Conservation (phyloP, 1,284 basidiomycete genomes). For the Leccinum pachyderme region DNA sequence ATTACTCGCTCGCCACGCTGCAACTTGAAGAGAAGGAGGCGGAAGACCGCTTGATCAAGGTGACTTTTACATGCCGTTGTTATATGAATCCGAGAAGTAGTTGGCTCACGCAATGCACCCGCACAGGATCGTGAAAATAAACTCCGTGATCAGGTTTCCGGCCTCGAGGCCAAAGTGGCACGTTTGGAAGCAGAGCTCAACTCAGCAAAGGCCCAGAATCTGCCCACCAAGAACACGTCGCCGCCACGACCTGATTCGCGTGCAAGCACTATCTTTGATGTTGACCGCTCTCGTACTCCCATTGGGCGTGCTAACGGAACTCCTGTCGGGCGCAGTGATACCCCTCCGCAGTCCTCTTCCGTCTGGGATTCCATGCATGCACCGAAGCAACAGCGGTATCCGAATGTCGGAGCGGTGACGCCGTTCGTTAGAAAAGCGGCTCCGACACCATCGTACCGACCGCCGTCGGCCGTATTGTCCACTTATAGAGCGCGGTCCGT, state of each 20-base stretch:
- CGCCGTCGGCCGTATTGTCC: slow-evolving; percentile 46
- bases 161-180: slow-evolving; percentile 61
- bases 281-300: slow-evolving; percentile 43
- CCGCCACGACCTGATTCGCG: slow-evolving; percentile 67
- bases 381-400: slow-evolving; percentile 20
- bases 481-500: slow-evolving; percentile 30
- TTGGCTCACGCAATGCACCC: slow-evolving; percentile 7
- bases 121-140: slow-evolving; percentile 70
- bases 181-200: slow-evolving; percentile 60
- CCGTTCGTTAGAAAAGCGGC: slow-evolving; percentile 39
- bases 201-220: slow-evolving; percentile 42
- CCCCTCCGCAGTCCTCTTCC: slow-evolving; percentile 49
- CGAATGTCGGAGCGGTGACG: slow-evolving; percentile 23
- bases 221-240: slow-evolving; percentile 30
- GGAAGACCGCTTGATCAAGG: slow-evolving; percentile 63
- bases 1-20: slow-evolving; percentile 60
- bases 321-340: slow-evolving; percentile 38
- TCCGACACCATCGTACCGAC: slow-evolving; percentile 26
- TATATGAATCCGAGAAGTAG: slow-evolving; percentile 5
- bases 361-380: slow-evolving; percentile 78
- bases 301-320: slow-evolving; percentile 28
- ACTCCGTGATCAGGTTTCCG: slow-evolving; percentile 61
- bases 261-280: slow-evolving; percentile 55
- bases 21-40: slow-evolving; percentile 75
- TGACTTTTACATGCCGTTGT: slow-evolving; percentile 30